A percentile compares a stretch with the other conserved stretches of the same genome.
These are phyloP conservation scores for Aspergillus carbonarius DNA, from an alignment of 2,329 filamentous ascomycete genomes.

Conservation along the genomic window DNA sequence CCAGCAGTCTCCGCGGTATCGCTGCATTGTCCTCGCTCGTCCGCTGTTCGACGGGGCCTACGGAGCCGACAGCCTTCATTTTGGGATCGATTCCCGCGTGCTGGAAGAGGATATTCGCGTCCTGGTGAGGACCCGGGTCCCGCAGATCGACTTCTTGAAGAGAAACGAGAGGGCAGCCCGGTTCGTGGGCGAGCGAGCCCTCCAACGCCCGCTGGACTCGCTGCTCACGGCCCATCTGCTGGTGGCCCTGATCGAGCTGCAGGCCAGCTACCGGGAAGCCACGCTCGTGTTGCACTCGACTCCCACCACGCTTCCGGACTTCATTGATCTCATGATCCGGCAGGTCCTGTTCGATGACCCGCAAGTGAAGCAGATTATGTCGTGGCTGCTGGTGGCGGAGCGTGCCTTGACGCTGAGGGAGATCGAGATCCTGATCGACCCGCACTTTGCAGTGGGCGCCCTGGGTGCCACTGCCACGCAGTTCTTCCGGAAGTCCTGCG, in stretches of 20 bases:
- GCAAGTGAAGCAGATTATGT: background rate
- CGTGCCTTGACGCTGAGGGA: background rate
- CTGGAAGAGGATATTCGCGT: background rate
- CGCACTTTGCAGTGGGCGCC: background rate
- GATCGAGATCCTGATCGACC: background rate
- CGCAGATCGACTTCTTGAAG: background rate
- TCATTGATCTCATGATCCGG: background rate
- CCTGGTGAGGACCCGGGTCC: background rate
- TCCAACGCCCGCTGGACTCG: background rate
- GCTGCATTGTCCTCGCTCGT: background rate
- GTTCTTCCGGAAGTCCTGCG: background rate
- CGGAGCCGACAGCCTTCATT: background rate
- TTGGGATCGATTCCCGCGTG: background rate
- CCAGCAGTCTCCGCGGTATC: background rate
- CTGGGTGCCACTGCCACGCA: background rate
- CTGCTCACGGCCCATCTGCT: background rate
- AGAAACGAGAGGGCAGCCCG: background rate
- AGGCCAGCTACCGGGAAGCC: background rate
- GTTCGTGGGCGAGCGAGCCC: background rate
- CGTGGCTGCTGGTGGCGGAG: background rate
- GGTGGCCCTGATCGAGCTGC: background rate
- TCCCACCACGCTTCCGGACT: background rate
- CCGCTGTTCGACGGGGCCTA: background rate
- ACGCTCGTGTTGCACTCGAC: background rate
- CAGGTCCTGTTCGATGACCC: background rate